Evolutionary conservation across 768 basidiomycete species (phyloP).

Genomic region (Auricularia heimuer): DNA sequence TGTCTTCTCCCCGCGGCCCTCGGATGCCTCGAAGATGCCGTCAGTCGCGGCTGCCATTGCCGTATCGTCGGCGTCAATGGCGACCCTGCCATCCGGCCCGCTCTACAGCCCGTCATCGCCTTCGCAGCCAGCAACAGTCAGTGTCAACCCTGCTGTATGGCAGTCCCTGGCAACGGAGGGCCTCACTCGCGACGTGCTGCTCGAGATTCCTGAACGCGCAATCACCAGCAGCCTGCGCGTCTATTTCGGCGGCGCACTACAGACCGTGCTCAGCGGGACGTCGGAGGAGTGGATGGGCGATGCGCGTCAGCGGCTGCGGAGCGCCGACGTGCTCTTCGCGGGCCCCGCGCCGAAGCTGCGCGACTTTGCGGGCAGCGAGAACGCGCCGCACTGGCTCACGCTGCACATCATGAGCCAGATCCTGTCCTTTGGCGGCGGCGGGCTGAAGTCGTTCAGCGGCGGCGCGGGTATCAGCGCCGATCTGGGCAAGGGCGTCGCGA

Average conservation of each 20-base stretch:
- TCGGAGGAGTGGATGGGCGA: slow-evolving; percentile 25
- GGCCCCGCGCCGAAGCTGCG: slow-evolving; percentile 1
- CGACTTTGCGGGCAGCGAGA: slow-evolving; percentile 57
- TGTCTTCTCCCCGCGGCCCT: slow-evolving; percentile 47
- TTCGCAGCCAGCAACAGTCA: not conserved
- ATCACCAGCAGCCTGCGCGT: slow-evolving; percentile 54
- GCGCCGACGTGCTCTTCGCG: not conserved
- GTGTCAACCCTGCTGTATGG: slow-evolving; percentile 28
- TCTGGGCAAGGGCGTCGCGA: slow-evolving; percentile 45
- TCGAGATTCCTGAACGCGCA: slow-evolving; percentile 49
- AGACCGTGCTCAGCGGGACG: slow-evolving; percentile 38
- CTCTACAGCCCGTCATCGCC: not conserved
- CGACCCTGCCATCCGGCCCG: not conserved
- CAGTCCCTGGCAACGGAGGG: slow-evolving; percentile 51
- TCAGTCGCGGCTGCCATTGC: slow-evolving; percentile 39
- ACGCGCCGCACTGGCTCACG: slow-evolving; percentile 74
- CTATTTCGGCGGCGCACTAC: slow-evolving; percentile 43
- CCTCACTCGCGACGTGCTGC: slow-evolving; percentile 55
- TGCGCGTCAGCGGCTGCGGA: not conserved
- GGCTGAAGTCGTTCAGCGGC: slow-evolving; percentile 4
- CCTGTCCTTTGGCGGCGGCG: slow-evolving; percentile 33
- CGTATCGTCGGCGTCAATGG: slow-evolving; percentile 9
- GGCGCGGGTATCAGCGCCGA: slow-evolving; percentile 32
- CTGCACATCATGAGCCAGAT: slow-evolving; percentile 62
- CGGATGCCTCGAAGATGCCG: slow-evolving; percentile 27